Base-by-base conservation (phyloP, 805 yeast genomes). In the Saccharomycopsis sp. region DNA sequence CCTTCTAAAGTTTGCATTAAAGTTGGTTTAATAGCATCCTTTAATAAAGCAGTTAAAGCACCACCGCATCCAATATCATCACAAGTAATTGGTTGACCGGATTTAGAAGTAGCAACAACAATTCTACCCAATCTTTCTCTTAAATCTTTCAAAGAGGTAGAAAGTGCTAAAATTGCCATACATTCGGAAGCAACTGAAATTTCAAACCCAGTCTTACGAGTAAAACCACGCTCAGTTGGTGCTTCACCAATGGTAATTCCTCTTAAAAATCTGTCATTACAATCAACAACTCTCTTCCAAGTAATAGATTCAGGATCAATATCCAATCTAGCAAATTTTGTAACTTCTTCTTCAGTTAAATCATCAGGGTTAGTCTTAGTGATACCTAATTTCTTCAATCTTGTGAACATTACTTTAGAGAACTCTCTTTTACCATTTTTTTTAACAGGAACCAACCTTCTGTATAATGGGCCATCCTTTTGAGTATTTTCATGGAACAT, bases 1-100 rank as follows among this genome's bases (percentile, higher is more conserved):
- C 97, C 97, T 67, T 90, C 97, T 51, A 90, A 74, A 41, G 97
- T 86, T 67, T 90, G 97, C 97, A 90, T 90, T 61, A 90, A 66
- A 62, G 86, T 90, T 54, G 97, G 97, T 69, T 89, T 90, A 62
- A 90, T 81, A 20, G 97, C 96, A 61, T 90, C 97, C 68, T 88
- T 90, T 73, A 90, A 71, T 58, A 90, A 72, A 9, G 97, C 97
- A 40, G 97, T 83, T 51, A 90, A 68, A 14, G 97, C 97, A 58
- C 97, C 97, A 22, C 95, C 96, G 64, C 86, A 80, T 28, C 97
- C 96, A 56, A 90, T 72, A 60, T 90, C 97, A 62, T 90, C 97
- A 56, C 89, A 85, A 41, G 97, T 89, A 56, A 90, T 72, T 52
- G 97, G 95, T 40, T 70, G 81, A 45, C 94, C 94, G 7, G 35